phyloP scores from a whole-genome alignment of 345 rosid genomes.

The Clausena lansium region DNA sequence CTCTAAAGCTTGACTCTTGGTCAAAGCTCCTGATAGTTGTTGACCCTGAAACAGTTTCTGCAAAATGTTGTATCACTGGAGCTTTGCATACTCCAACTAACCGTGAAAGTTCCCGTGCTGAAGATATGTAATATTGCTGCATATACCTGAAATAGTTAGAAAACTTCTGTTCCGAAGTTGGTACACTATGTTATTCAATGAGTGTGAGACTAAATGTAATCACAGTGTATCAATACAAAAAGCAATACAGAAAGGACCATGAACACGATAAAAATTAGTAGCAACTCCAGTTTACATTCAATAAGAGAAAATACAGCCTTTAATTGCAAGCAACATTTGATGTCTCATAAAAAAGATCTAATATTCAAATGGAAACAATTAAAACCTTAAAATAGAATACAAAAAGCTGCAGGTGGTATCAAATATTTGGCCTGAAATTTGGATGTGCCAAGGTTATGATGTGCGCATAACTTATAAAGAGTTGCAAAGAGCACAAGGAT shows the following conservation, averaged over 20 bases:
- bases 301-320: too few species aligned
- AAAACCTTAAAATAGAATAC: neutral
- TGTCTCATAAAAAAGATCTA: too few species aligned
- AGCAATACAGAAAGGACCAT: neutral
- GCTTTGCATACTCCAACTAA: constrained; percentile 16
- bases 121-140: constrained; percentile 67
- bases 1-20: neutral
- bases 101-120: constrained; percentile 20
- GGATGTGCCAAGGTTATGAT: neutral
- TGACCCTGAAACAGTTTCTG: neutral
- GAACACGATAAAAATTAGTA: neutral
- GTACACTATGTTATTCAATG: neutral
- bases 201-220: neutral
- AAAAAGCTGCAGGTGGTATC: neutral
- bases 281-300: too few species aligned
- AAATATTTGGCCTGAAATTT: neutral
- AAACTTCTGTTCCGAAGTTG: constrained; percentile 7
- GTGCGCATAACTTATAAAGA: neutral
- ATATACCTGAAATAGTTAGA: constrained; percentile 24
- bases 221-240: neutral
- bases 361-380: too few species aligned
- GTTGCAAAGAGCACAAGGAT: neutral
- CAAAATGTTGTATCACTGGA: constrained; percentile 18
- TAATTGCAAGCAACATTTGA: too few species aligned
- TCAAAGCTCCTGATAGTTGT: constrained; percentile 9